phyloP scores from a whole-genome alignment of 192 early-diverging fungal species.

The Rhizoclosmatium globosum region DNA sequence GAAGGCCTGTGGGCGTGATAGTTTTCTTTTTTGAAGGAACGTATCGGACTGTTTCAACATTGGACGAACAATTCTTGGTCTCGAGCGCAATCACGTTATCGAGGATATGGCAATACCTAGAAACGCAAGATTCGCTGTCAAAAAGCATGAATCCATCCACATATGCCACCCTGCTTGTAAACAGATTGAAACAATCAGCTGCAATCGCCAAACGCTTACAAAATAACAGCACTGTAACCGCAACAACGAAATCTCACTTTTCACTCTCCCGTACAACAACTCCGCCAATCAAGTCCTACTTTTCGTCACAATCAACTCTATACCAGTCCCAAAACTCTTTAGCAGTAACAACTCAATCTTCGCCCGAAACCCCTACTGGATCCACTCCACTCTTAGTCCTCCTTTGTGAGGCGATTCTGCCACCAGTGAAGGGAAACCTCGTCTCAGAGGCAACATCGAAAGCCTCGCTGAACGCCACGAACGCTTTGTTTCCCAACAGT shows the following conservation, averaged over 20 bases:
- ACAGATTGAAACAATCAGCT: background rate
- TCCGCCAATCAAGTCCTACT: background rate
- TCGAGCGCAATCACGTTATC: slow-evolving; percentile 10
- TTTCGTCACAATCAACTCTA: slow-evolving; percentile 7
- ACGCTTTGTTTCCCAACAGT: background rate
- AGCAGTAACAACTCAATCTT: background rate
- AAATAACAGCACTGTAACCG: background rate
- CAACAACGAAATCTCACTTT: background rate
- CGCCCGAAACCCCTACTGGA: background rate
- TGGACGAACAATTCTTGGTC: slow-evolving; percentile 32
- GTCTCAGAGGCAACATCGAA: slow-evolving; percentile 13
- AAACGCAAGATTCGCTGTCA: slow-evolving; percentile 31
- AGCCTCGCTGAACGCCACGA: background rate
- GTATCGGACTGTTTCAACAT: slow-evolving; percentile 3
- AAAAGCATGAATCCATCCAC: slow-evolving; percentile 11
- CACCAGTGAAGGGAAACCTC: slow-evolving; percentile 14
- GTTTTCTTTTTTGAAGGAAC: slow-evolving; percentile 32
- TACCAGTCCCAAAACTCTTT: slow-evolving; percentile 14
- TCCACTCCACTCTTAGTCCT: background rate
- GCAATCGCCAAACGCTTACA: background rate
- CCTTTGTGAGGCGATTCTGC: slow-evolving; percentile 15
- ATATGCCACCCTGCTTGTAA: slow-evolving; percentile 3
- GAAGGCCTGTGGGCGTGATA: slow-evolving; percentile 26
- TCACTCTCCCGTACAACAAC: background rate
- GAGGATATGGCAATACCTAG: slow-evolving; percentile 29